Evolutionary conservation across 192 early-diverging fungal genomes (phyloP), one percentile per base, ranked within the genome.

Genomic region (Mortierella hygrophila): DNA sequence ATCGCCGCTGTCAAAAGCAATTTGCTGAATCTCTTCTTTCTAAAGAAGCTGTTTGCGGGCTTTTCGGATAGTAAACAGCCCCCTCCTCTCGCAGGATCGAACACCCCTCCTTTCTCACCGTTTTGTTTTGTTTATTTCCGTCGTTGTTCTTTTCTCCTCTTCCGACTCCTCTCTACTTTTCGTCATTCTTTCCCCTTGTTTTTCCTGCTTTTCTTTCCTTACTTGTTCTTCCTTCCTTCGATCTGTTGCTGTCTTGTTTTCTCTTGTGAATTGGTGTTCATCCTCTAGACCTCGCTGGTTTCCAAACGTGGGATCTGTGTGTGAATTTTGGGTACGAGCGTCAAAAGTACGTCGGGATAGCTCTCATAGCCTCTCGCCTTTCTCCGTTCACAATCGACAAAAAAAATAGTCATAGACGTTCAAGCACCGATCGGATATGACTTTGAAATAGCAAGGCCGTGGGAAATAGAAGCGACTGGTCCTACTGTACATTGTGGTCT

Each of bases 341-440:
- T 60, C 55, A 60, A 60, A n/a, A 26, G n/a, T 60, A 60, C 55
- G 21, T 60, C 55, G 55, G 55, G n/a, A 23, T 60, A 60, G 55
- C 55, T 26, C 55, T 26, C n/a, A 26, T 60, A 3, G 38, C 38
- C 38, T 40, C 9, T 6, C n/a, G 8, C n/a, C 6, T 1, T 60
- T 29, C 55, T 60, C 55, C 55, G 55, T 60, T n/a, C 55, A 60
- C 18, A 52, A 52, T 60, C 55, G 55, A 47, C 21, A 46, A 29
- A 46, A 13, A 41, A 13, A 73, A 46, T 60, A 60, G 55, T 26
- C 55, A 60, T 60, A 60, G 55, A 60, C 55, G 55, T 60, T 60
- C 55, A 60, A 60, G 55, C n/a, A 60, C 55, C 55, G 41, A 73
- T 29, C 44, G 72, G 44, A 41, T 38, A 46, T 40, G 26, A 73